These are phyloP conservation scores for Lablab purpureus DNA, from an alignment of 306 rosid genomes.

Conservation along the genomic window DNA sequence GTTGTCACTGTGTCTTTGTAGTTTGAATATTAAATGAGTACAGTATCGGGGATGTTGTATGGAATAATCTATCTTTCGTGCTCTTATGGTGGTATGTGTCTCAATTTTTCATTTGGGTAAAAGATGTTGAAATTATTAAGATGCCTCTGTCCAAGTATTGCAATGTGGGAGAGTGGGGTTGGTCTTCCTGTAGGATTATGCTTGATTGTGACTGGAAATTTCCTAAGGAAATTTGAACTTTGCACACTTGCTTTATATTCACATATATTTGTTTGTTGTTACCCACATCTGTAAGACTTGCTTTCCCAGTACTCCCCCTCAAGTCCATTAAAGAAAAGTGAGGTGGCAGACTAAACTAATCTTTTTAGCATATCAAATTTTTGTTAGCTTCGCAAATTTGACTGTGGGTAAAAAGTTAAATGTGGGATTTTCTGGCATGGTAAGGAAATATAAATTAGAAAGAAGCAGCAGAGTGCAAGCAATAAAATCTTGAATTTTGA, in stretches of 20 bases:
- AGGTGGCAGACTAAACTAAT: constrained; percentile 3
- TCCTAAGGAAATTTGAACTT: background rate
- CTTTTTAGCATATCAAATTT: constrained; percentile 1
- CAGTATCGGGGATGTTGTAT: background rate
- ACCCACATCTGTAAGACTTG: background rate
- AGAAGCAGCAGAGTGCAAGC: constrained; percentile 16
- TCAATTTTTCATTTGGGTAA: constrained; percentile 6
- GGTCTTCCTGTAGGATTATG: constrained; percentile 9
- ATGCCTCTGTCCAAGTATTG: constrained; percentile 4
- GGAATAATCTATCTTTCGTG: constrained; percentile 27
- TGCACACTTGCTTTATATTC: background rate
- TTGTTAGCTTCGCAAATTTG: constrained; percentile 11
- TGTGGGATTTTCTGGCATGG: background rate
- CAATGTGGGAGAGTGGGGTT: background rate
- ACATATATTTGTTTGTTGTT: background rate
- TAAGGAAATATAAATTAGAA: background rate
- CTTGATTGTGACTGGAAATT: background rate
- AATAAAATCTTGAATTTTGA: constrained; percentile 34
- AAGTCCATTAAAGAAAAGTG: constrained; percentile 19
- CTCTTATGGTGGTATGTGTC: constrained; percentile 24
- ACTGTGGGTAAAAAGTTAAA: background rate
- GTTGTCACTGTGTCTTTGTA: constrained; percentile 28
- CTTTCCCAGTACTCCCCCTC: background rate
- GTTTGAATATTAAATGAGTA: constrained; percentile 26
- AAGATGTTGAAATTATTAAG: background rate